Evolutionary conservation across 805 yeast genomes (phyloP), one percentile per base, ranked within the genome.

Genomic region (Suhomyces kilbournensis): DNA sequence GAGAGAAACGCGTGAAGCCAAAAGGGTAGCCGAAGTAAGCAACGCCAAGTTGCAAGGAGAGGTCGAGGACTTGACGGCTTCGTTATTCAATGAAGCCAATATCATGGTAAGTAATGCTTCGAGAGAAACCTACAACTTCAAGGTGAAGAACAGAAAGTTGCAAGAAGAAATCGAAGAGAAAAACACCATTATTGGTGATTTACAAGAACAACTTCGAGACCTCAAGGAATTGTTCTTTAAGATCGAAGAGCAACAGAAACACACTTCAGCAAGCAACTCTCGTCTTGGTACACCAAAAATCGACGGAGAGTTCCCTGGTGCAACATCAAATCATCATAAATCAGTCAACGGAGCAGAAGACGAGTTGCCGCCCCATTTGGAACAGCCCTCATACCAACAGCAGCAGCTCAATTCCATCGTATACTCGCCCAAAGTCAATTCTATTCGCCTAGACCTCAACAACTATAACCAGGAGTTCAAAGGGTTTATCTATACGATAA

Each of bases 1-100:
- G 22, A 50, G 52, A 22, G 60, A 58, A 22, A 53, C 63, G 4
- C 72, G 68, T 60, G 55, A 55, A 42, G 56, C 56, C 52, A 80
- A 80, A 54, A 67, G 65, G 8, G 72, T 66, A 7, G 86, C 90
- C 0, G 86, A 85, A 57, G 71, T 69, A 9, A 88, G 86, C 58
- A 85, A 81, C 15, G 74, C 79, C 45, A 77, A 79, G 53, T 69
- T 90, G 48, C 81, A 85, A 55, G 81, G 77, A 30, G 97, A 90
- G 64, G 87, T 90, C 35, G 94, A 88, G 62, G 96, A 89, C 39
- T 69, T 90, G 46, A 82, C 91, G 1, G 89, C 85, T 1, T 82
- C 91, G 1, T 70, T 90, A 30, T 90, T 90, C 63, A 86, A 82
- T 56, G 94, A 90, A 63, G 97, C 97, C 12, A 90, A 90, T 64